phyloP scores from a whole-genome alignment of 345 rosid genomes.

The Bruguiera parviflora region DNA sequence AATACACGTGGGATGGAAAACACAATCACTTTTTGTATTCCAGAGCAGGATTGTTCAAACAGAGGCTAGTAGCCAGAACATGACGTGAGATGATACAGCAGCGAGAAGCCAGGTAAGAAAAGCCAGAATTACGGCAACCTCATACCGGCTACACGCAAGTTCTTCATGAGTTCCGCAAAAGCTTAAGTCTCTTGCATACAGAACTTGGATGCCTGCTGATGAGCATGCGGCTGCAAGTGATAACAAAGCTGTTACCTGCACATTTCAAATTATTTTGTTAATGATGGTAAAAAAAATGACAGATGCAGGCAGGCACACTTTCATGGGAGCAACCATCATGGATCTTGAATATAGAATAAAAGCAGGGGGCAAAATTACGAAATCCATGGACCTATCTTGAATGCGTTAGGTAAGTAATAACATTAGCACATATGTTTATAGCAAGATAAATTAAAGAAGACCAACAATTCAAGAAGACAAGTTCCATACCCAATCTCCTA shows the following conservation, averaged over 20 bases:
- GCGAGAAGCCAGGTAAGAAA: constrained; percentile 37
- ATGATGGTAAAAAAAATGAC: neutral
- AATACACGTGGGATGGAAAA: too few species aligned
- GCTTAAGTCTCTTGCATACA: constrained; percentile 31
- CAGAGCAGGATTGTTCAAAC: constrained; percentile 13
- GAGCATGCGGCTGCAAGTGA: constrained; percentile 43
- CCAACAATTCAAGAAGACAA: neutral
- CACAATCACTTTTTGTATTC: too few species aligned
- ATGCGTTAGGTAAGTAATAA: neutral
- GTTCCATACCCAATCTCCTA: constrained; percentile 36
- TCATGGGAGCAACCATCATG: too few species aligned
- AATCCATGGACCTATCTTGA: neutral
- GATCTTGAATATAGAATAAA: too few species aligned
- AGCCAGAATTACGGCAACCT: constrained; percentile 34
- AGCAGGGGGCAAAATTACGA: too few species aligned
- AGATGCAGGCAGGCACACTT: too few species aligned
- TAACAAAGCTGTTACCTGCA: constrained; percentile 37
- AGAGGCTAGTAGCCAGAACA: constrained; percentile 42
- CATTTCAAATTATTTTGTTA: constrained; percentile 8
- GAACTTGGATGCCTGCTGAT: constrained; percentile 31
- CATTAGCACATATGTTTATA: neutral
- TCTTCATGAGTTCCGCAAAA: constrained; percentile 20
- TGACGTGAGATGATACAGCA: constrained; percentile 36
- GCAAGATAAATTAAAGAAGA: neutral
- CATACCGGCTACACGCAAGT: constrained; percentile 28